These are phyloP conservation scores for Trichosporon sp. DNA, from an alignment of 1,284 basidiomycete species.

Conservation along the genomic window DNA sequence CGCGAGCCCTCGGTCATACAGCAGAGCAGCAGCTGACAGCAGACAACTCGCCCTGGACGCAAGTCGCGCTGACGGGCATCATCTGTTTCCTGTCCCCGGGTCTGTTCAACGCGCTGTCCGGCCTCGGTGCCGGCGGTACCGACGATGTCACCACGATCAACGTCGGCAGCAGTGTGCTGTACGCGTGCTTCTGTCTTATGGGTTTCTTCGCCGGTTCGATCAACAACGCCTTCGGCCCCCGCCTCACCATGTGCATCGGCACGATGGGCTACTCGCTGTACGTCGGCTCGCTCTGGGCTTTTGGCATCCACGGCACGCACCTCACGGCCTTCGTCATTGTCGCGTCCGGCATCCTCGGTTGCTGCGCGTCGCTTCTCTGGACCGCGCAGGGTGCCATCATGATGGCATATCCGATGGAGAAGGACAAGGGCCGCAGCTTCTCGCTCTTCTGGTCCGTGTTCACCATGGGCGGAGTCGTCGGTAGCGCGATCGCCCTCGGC, in stretches of 20 bases:
- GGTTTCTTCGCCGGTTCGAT: constrained; percentile 19
- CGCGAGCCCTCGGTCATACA: background rate
- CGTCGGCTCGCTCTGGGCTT: constrained; percentile 30
- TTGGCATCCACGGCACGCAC: constrained; percentile 11
- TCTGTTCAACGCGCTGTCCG: constrained; percentile 56
- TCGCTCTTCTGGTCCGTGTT: constrained; percentile 51
- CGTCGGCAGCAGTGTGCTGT: constrained; percentile 53
- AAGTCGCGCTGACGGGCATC: constrained; percentile 52
- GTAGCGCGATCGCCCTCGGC: constrained; percentile 51
- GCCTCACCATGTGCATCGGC: constrained; percentile 51
- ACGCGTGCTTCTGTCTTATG: constrained; percentile 52
- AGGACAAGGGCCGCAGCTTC: constrained; percentile 15
- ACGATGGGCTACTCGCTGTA: constrained; percentile 44
- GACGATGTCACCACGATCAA: constrained; percentile 49
- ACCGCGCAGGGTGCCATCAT: constrained; percentile 52
- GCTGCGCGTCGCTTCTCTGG: constrained; percentile 34
- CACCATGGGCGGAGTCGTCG: constrained; percentile 52
- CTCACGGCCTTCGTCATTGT: constrained; percentile 45
- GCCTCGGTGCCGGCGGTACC: constrained; percentile 54
- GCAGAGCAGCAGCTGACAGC: background rate
- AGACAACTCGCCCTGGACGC: constrained; percentile 50
- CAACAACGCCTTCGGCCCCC: constrained; percentile 49
- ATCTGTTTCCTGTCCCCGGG: constrained; percentile 53
- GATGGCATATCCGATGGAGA: constrained; percentile 52
- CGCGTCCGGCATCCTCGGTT: constrained; percentile 51